Conservation (phyloP, 768 basidiomycete genomes). For the Boletus edulis region DNA sequence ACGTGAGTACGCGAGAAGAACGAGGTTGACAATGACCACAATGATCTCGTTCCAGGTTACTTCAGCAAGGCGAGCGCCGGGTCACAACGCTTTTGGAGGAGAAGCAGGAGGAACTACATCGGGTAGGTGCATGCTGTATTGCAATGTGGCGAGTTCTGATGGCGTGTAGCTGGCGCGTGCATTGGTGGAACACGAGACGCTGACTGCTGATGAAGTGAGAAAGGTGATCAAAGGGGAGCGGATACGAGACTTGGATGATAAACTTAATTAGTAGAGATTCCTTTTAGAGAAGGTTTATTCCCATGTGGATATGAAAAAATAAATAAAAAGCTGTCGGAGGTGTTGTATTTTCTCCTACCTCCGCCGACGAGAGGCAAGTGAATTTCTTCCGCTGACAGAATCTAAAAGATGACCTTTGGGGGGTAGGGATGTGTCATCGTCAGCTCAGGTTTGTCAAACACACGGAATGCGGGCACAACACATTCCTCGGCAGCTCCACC, state of each 20-base stretch:
- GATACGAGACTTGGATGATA: constrained; percentile 68
- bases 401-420: neutral
- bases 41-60: constrained; percentile 41
- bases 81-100: constrained; percentile 61
- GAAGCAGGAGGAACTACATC: constrained; percentile 73
- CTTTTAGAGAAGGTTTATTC: neutral
- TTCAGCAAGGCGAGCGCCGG: constrained; percentile 68
- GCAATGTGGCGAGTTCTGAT: neutral
- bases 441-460: constrained; percentile 51
- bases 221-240: constrained; percentile 82
- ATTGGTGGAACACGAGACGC: constrained; percentile 92
- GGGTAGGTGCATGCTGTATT: constrained; percentile 39
- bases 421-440: constrained; percentile 59
- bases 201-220: constrained; percentile 81
- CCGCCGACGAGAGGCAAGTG: constrained; percentile 45
- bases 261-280: constrained; percentile 31
- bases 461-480: constrained; percentile 54
- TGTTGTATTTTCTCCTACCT: constrained; percentile 42
- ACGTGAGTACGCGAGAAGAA: constrained; percentile 46
- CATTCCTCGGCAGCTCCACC: constrained; percentile 40
- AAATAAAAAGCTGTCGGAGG: constrained; percentile 1
- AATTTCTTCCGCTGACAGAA: constrained; percentile 1
- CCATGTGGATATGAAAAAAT: neutral
- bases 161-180: constrained; percentile 75
- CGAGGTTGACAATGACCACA: no score